Evolutionary conservation across 2,329 filamentous ascomycete genomes (phyloP).

Genomic region (Elsinoe australis): DNA sequence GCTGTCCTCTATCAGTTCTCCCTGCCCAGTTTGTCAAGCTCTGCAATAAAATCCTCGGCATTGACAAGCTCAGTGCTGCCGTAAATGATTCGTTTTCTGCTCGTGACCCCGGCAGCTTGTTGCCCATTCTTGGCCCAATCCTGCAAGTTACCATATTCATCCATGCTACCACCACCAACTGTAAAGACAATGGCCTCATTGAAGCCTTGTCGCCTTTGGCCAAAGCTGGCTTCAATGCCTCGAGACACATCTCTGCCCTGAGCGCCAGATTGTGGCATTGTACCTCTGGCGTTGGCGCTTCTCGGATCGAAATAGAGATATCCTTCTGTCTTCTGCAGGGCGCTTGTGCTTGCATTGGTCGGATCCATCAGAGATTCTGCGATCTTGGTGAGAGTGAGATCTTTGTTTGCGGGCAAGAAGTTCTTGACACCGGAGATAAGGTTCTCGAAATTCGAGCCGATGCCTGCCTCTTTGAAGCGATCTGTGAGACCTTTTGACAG

Average conservation of each 20-base stretch:
- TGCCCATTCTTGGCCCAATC: constrained; percentile 74
- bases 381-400: constrained; percentile 94
- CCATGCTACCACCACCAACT: constrained; percentile 86
- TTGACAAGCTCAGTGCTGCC: constrained; percentile 75
- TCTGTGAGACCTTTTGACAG: constrained; percentile 89
- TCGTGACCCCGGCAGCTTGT: constrained; percentile 44
- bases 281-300: constrained; percentile 85
- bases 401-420: constrained; percentile 91
- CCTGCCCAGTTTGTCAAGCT: constrained; percentile 49
- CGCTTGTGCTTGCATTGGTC: constrained; percentile 75
- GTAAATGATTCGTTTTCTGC: constrained; percentile 79
- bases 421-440: constrained; percentile 96
- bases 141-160: constrained; percentile 94
- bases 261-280: constrained; percentile 70
- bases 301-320: constrained; percentile 97
- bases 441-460: constrained; percentile 81
- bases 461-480: constrained; percentile 84
- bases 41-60: constrained; percentile 54
- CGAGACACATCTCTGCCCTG: constrained; percentile 35
- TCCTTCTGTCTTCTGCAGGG: constrained; percentile 90
- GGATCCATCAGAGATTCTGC: constrained; percentile 98
- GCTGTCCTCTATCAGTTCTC: constrained; percentile 42
- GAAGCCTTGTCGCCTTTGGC: constrained; percentile 59
- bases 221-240: constrained; percentile 77
- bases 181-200: constrained; percentile 37